Percentiles rank a stretch among this genome's conserved stretches.
These are phyloP conservation scores for Hortaea werneckii DNA, from an alignment of 2,329 filamentous ascomycete genomes.

Conservation along the genomic window DNA sequence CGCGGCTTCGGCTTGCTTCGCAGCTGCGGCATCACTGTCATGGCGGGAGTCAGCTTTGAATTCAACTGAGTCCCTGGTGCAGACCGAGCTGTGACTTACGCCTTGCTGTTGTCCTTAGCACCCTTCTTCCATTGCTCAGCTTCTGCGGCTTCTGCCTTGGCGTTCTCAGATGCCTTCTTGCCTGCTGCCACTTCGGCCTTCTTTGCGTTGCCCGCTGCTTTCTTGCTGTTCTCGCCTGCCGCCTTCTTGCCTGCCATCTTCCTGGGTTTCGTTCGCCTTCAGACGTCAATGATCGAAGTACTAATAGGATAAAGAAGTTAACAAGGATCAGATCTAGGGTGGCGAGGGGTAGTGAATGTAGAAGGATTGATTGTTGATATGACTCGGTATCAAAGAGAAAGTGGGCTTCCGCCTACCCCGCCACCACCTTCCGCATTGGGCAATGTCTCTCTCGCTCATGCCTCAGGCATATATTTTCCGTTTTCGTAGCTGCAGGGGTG, in stretches of 20 bases:
- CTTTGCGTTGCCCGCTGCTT: conserved; percentile 77
- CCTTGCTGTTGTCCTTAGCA: conserved; percentile 74
- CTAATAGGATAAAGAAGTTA: too few species aligned
- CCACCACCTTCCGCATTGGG: too few species aligned
- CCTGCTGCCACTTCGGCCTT: conserved; percentile 80
- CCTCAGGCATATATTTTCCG: too few species aligned
- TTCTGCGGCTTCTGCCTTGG: conserved; percentile 57
- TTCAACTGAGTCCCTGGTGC: background rate
- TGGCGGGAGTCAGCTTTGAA: background rate
- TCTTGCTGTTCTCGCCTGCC: conserved; percentile 67
- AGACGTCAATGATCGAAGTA: too few species aligned
- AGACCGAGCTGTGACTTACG: conserved; percentile 46
- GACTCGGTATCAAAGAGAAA: too few species aligned
- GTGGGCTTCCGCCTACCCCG: too few species aligned
- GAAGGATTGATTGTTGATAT: too few species aligned
- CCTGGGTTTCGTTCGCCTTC: background rate
- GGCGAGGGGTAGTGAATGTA: too few species aligned
- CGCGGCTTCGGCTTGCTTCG: conserved; percentile 70
- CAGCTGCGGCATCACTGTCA: conserved; percentile 70
- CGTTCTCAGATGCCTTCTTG: conserved; percentile 64
- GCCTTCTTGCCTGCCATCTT: conserved; percentile 61
- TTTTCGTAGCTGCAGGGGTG: too few species aligned
- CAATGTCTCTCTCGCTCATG: too few species aligned
- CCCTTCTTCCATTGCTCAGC: conserved; percentile 75
- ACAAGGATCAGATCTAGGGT: too few species aligned